Base-by-base conservation (phyloP, 352 stramenopile genomes). In the Pythium plurisporium region DNA sequence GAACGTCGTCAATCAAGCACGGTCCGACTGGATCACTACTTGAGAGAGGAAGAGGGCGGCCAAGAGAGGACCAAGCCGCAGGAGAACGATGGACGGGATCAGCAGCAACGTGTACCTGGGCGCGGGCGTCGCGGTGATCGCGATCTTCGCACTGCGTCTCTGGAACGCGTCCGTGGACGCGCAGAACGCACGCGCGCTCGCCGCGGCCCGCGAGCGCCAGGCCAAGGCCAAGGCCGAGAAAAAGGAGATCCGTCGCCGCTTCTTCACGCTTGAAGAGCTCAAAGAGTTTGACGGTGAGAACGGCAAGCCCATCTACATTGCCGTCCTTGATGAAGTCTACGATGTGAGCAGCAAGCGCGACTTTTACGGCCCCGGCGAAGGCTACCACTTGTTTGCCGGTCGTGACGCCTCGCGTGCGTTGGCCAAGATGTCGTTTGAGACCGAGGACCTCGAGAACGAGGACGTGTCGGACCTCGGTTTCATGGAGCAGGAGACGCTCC, bases 401-500 rank as follows among this genome's bases (percentile, higher is more conserved):
- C 88, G 91, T 34, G 95, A 99, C 59, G 96, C 91, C 52, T 97
- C 94, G 4, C 87, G 86, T 19, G 91, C 94, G 19, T 74, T 98
- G 52, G 95, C 95, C 44, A 98, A 98, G 67, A 98, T 98, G 86
- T 97, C 83, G 65, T 98, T 99, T 69, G 95, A 98, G 66, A 82
- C 88, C 37, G 80, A 86, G 27, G 86, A 97, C 51, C 71, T 99
- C 20, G 89, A 98, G 60, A 91, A 72, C 61, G 72, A 82, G 20
- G 80, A 90, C 4, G 59, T 94, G 31, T 74, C 65, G n/a, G 80
- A 91, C 41, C 52, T 94, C 36, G 76, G 75, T 58, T 89, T 88
- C 59, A 90, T 91, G 80, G 81, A 91, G 46, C 75, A 92, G 49
- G 81, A 94, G 58, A 87, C 82, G 50, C 75, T 92, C 23, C 83